Evolutionary conservation across 2,329 filamentous ascomycete species (phyloP).

Genomic region (Colletotrichum sojae): DNA sequence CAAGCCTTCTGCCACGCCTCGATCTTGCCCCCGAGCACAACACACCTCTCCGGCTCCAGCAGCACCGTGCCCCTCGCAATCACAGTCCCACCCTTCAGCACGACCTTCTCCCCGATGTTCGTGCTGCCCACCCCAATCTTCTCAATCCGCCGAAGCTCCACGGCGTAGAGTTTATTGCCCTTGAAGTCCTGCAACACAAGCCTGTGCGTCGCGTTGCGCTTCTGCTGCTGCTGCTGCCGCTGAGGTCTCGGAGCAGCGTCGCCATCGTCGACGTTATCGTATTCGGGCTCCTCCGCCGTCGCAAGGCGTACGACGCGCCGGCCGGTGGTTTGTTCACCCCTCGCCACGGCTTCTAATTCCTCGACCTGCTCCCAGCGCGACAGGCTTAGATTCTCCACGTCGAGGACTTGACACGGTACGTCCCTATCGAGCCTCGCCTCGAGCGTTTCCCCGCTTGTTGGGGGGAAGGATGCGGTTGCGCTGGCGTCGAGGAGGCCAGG

Average conservation of each 20-base stretch:
- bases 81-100: conserved; percentile 75
- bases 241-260: conserved; percentile 3
- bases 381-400: conserved; percentile 85
- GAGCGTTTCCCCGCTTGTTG: conserved; percentile 64
- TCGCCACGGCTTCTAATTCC: conserved; percentile 79
- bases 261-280: conserved; percentile 53
- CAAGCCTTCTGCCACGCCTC: conserved; percentile 85
- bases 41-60: conserved; percentile 77
- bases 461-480: conserved; percentile 62
- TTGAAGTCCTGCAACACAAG: conserved; percentile 85
- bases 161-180: conserved; percentile 77
- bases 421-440: conserved; percentile 72
- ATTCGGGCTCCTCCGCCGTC: conserved; percentile 62
- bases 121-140: conserved; percentile 76
- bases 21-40: conserved; percentile 89
- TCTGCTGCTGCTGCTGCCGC: conserved; percentile 43
- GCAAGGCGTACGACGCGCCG: conserved; percentile 83
- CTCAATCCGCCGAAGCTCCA: conserved; percentile 79
- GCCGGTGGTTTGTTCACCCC: conserved; percentile 82
- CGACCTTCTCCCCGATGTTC: conserved; percentile 84
- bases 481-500: conserved; percentile 65
- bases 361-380: conserved; percentile 92
- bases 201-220: conserved; percentile 77
- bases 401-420: conserved; percentile 85
- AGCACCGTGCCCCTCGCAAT: conserved; percentile 85